Conservation (phyloP, 139 green algal genomes). For the Chlorokybus atmophyticus region DNA sequence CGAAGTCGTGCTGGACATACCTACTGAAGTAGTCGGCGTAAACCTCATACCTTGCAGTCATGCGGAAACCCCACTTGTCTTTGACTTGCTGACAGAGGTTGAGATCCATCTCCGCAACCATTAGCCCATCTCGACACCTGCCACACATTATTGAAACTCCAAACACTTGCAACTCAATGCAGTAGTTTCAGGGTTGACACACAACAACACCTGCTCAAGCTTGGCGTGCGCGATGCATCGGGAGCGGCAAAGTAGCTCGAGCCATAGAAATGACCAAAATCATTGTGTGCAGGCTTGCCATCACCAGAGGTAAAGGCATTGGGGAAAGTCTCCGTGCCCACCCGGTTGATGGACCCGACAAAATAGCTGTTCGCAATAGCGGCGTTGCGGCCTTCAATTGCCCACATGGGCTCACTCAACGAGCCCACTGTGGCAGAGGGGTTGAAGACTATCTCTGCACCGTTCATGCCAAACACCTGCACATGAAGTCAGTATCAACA, state of each 20-base stretch:
- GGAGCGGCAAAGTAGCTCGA: slow-evolving; percentile 81
- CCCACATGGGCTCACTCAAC: slow-evolving; percentile 78
- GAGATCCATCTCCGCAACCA: slow-evolving; percentile 78
- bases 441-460: slow-evolving; percentile 96
- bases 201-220: slow-evolving; percentile 51
- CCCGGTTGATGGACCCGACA: slow-evolving; percentile 73
- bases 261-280: slow-evolving; percentile 60
- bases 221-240: slow-evolving; percentile 66
- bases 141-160: no score
- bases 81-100: slow-evolving; percentile 83
- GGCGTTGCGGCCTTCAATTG: slow-evolving; percentile 61
- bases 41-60: slow-evolving; percentile 82
- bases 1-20: slow-evolving; percentile 53
- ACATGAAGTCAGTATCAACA: no score
- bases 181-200: no score
- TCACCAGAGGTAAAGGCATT: slow-evolving; percentile 87
- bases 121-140: slow-evolving; percentile 67
- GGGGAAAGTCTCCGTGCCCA: slow-evolving; percentile 86
- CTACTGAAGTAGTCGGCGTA: slow-evolving; percentile 64
- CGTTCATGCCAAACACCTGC: slow-evolving; percentile 82
- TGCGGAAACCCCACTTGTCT: slow-evolving; percentile 85
- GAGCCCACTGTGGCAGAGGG: slow-evolving; percentile 80
- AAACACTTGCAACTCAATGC: no score
- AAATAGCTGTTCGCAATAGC: slow-evolving; percentile 74
- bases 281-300: slow-evolving; percentile 76